phyloP scores from a whole-genome alignment of 2,329 filamentous ascomycete species.

The Chalara sp. region DNA sequence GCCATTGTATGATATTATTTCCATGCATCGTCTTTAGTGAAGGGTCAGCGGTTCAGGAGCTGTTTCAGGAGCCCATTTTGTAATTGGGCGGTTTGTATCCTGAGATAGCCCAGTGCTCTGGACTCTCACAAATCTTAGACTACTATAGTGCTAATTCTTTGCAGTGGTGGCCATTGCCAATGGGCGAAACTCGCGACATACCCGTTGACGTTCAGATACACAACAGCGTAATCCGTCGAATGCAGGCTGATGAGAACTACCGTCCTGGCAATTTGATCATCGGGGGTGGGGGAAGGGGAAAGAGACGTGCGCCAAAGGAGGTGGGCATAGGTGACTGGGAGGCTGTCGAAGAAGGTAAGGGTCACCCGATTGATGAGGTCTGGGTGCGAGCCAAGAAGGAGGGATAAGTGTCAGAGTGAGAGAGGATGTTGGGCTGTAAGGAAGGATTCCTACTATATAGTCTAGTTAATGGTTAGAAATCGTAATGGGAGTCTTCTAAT shows the following conservation, averaged over 20 bases:
- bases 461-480: no score
- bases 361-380: slow-evolving; percentile 27
- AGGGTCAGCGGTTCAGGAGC: no score
- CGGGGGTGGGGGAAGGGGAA: slow-evolving; percentile 52
- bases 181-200: slow-evolving; percentile 54
- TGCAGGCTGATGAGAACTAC: slow-evolving; percentile 44
- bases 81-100: no score
- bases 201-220: slow-evolving; percentile 49
- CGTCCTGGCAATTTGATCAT: slow-evolving; percentile 53
- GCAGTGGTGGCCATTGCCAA: slow-evolving; percentile 39
- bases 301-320: slow-evolving; percentile 40
- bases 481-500: no score
- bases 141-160: background rate
- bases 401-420: background rate
- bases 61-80: no score
- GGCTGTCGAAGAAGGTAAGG: slow-evolving; percentile 33
- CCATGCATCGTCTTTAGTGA: no score
- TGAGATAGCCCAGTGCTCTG: no score
- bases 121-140: no score
- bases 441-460: no score
- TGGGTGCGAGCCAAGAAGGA: background rate
- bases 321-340: slow-evolving; percentile 49
- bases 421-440: no score
- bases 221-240: slow-evolving; percentile 48
- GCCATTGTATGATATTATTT: slow-evolving; percentile 33